These are phyloP conservation scores for Hanseniaspora guilliermondii DNA, from an alignment of 805 yeast species.

Conservation along the genomic window DNA sequence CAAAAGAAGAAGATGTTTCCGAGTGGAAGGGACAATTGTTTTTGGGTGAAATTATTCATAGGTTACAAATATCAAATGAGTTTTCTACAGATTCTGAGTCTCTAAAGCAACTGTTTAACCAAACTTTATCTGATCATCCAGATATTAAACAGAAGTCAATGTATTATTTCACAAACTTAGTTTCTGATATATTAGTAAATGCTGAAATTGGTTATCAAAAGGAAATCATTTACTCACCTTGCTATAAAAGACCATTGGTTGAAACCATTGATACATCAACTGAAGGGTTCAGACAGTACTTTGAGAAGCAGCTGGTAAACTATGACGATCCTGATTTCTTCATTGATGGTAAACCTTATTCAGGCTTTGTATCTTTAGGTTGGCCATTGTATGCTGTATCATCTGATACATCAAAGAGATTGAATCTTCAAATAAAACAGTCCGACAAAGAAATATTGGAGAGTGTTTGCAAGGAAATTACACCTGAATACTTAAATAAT, in stretches of 20 bases:
- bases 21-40: slow-evolving; percentile 47
- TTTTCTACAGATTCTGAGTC: slow-evolving; percentile 32
- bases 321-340: slow-evolving; percentile 37
- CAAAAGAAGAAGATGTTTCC: slow-evolving; percentile 15
- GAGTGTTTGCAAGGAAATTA: slow-evolving; percentile 35
- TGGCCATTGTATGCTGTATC: slow-evolving; percentile 37
- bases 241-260: slow-evolving; percentile 28
- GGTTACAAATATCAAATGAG: slow-evolving; percentile 44
- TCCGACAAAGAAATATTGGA: slow-evolving; percentile 35
- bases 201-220: slow-evolving; percentile 40
- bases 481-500: slow-evolving; percentile 45
- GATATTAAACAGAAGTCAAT: slow-evolving; percentile 46
- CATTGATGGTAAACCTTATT: slow-evolving; percentile 43
- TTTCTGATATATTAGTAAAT: slow-evolving; percentile 35
- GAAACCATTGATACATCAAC: slow-evolving; percentile 35
- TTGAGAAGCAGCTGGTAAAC: slow-evolving; percentile 42
- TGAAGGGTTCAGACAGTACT: slow-evolving; percentile 30
- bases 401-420: slow-evolving; percentile 20
- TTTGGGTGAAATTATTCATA: slow-evolving; percentile 39
- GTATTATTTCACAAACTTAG: slow-evolving; percentile 44
- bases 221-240: slow-evolving; percentile 32
- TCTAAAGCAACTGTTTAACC: slow-evolving; percentile 34
- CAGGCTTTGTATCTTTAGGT: slow-evolving; percentile 74
- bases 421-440: slow-evolving; percentile 24
- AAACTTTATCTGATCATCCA: slow-evolving; percentile 56